phyloP scores from a whole-genome alignment of 2,329 filamentous ascomycete genomes.

The Raffaelea ambrosiae region DNA sequence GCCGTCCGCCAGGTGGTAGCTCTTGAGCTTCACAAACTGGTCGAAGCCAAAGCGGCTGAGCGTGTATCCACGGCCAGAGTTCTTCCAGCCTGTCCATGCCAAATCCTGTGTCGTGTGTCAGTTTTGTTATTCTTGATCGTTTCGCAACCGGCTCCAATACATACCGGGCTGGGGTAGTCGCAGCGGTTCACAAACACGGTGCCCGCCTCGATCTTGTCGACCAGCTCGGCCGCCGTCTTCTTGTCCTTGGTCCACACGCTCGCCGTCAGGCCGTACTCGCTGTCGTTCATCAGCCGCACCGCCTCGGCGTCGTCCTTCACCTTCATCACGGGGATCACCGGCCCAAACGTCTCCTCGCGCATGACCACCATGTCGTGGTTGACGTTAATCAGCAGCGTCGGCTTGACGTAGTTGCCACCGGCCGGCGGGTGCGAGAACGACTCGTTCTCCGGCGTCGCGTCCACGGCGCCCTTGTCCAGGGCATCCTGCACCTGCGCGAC shows the following conservation, averaged over 20 bases:
- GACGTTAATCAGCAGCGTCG: slow-evolving; percentile 71
- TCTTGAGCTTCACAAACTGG: slow-evolving; percentile 94
- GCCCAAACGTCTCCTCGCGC: slow-evolving; percentile 92
- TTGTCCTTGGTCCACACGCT: slow-evolving; percentile 95
- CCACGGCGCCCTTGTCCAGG: slow-evolving; percentile 70
- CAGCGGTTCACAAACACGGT: slow-evolving; percentile 95
- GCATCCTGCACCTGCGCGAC: slow-evolving; percentile 75
- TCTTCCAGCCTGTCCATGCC: slow-evolving; percentile 97
- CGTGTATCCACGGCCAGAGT: slow-evolving; percentile 86
- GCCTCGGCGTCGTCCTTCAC: slow-evolving; percentile 77
- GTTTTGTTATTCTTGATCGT: no score
- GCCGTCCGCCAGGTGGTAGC: slow-evolving; percentile 83
- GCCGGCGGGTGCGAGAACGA: slow-evolving; percentile 63
- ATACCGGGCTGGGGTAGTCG: slow-evolving; percentile 84
- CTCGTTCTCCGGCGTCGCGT: slow-evolving; percentile 69
- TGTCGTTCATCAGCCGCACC: slow-evolving; percentile 83
- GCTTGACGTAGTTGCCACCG: slow-evolving; percentile 84
- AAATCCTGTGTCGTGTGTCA: slow-evolving; percentile 52
- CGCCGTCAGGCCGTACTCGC: slow-evolving; percentile 88
- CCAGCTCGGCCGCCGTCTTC: slow-evolving; percentile 63
- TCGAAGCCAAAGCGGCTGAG: slow-evolving; percentile 87
- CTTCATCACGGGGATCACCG: slow-evolving; percentile 83
- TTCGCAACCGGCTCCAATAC: slow-evolving; percentile 24
- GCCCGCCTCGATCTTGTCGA: slow-evolving; percentile 77
- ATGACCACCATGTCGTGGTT: slow-evolving; percentile 81